phyloP scores from a whole-genome alignment of 495 filamentous ascomycete species.

The Talaromyces liani region DNA sequence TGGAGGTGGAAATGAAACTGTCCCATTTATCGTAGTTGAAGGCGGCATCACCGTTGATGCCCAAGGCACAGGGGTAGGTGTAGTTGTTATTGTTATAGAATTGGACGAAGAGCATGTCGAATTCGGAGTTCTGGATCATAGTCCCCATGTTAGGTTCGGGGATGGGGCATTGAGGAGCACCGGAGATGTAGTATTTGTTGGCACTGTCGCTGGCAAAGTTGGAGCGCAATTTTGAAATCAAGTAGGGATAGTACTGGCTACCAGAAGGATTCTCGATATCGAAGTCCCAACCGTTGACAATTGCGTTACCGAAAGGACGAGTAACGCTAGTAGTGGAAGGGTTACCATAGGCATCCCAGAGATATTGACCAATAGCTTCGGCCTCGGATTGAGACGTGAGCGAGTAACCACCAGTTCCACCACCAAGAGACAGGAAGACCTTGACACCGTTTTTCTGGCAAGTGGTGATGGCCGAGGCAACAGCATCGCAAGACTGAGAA shows the following conservation, averaged over 20 bases:
- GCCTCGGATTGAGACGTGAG: slow-evolving; percentile 35
- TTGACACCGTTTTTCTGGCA: slow-evolving; percentile 45
- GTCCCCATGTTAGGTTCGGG: slow-evolving; percentile 48
- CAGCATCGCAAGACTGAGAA: slow-evolving; percentile 25
- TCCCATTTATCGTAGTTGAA: slow-evolving; percentile 40
- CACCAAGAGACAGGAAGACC: slow-evolving; percentile 44
- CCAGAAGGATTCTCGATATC: slow-evolving; percentile 29
- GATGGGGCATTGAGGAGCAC: slow-evolving; percentile 48
- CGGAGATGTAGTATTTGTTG: slow-evolving; percentile 50
- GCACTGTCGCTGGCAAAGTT: slow-evolving; percentile 32
- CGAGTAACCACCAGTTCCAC: slow-evolving; percentile 28
- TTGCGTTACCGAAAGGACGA: slow-evolving; percentile 45
- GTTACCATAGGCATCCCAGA: slow-evolving; percentile 44
- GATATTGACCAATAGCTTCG: slow-evolving; percentile 34
- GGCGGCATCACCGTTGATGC: slow-evolving; percentile 9
- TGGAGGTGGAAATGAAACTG: slow-evolving; percentile 27
- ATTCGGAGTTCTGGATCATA: slow-evolving; percentile 21
- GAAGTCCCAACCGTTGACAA: slow-evolving; percentile 55
- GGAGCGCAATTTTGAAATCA: slow-evolving; percentile 39
- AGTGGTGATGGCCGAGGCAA: slow-evolving; percentile 36
- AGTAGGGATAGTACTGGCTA: slow-evolving; percentile 28
- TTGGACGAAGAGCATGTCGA: slow-evolving; percentile 35
- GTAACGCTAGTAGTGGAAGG: slow-evolving; percentile 18
- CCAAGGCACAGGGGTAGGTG: slow-evolving; percentile 9
- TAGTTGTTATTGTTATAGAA: slow-evolving; percentile 37